Evolutionary conservation across 768 basidiomycete species (phyloP).

Genomic region (Phanerochaete sordida): DNA sequence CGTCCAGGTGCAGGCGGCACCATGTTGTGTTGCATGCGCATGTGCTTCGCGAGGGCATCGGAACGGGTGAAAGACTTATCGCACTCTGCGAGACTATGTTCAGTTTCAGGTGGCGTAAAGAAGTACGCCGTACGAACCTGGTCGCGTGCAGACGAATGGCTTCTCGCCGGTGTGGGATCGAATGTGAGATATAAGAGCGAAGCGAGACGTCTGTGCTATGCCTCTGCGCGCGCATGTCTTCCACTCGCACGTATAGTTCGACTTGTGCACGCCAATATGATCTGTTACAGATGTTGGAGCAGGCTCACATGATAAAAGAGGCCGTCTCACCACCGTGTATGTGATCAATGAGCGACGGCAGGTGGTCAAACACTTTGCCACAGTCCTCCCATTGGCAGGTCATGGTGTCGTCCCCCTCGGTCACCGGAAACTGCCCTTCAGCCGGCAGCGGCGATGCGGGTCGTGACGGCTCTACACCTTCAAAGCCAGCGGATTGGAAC

Average conservation of each 20-base stretch:
- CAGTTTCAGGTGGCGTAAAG: neutral
- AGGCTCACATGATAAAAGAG: neutral
- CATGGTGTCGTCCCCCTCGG: slow-evolving; percentile 48
- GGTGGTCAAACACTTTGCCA: slow-evolving; percentile 64
- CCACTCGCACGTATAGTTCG: slow-evolving; percentile 91
- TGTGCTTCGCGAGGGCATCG: slow-evolving; percentile 90
- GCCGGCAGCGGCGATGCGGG: slow-evolving; percentile 35
- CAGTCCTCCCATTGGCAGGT: slow-evolving; percentile 87
- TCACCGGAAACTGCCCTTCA: slow-evolving; percentile 10
- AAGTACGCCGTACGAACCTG: slow-evolving; percentile 49
- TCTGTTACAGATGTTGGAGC: slow-evolving; percentile 35
- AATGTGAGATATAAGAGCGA: slow-evolving; percentile 87
- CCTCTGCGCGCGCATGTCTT: slow-evolving; percentile 74
- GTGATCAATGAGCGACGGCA: slow-evolving; percentile 76
- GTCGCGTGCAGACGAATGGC: slow-evolving; percentile 78
- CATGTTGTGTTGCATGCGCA: slow-evolving; percentile 84
- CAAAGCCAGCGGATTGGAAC: slow-evolving; percentile 4
- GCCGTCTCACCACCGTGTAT: slow-evolving; percentile 67
- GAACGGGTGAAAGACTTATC: slow-evolving; percentile 95
- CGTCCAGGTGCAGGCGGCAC: slow-evolving; percentile 69
- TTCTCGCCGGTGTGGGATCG: slow-evolving; percentile 94
- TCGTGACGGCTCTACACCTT: slow-evolving; percentile 28
- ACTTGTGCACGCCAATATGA: slow-evolving; percentile 81
- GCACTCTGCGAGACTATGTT: slow-evolving; percentile 56
- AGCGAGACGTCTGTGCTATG: slow-evolving; percentile 82